Percentiles rank a stretch among this genome's conserved stretches.
Conservation (phyloP, 495 filamentous ascomycete genomes). For the Viridothelium virens region DNA sequence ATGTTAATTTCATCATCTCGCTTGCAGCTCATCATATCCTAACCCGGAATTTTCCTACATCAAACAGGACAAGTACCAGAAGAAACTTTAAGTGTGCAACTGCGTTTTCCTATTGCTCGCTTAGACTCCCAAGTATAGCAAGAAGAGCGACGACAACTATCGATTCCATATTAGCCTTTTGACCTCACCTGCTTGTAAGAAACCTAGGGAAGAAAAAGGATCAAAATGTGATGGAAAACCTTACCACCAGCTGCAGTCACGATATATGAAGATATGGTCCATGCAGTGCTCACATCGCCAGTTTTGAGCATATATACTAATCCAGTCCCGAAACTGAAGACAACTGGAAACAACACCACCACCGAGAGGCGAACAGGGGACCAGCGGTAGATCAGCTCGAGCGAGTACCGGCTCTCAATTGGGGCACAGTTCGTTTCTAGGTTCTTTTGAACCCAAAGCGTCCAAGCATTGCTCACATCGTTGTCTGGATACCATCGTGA, state of each 20-base stretch:
- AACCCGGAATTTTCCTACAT: no score
- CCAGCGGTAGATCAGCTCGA: not conserved
- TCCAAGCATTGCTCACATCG: conserved; percentile 1
- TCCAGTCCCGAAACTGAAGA: conserved; percentile 4
- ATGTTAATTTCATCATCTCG: no score
- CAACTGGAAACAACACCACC: not conserved
- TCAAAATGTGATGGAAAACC: not conserved
- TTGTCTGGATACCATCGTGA: not conserved
- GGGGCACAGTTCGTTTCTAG: not conserved
- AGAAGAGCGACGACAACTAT: not conserved
- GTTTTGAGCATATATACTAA: conserved; percentile 3
- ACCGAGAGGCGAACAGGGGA: not conserved
- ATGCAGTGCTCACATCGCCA: conserved; percentile 8
- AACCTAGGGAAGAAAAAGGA: not conserved
- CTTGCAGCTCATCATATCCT: no score
- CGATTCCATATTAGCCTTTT: not conserved
- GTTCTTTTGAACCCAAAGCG: not conserved
- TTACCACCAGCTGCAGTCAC: conserved; percentile 4
- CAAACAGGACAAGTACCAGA: no score
- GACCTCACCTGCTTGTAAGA: not conserved
- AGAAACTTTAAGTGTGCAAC: no score
- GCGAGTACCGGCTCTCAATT: not conserved
- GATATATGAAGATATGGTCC: not conserved
- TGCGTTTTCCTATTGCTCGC: not conserved
- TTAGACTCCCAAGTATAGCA: not conserved